These are phyloP conservation scores for Nicotiana rustica DNA, from an alignment of 305 asterid genomes.

Conservation along the genomic window DNA sequence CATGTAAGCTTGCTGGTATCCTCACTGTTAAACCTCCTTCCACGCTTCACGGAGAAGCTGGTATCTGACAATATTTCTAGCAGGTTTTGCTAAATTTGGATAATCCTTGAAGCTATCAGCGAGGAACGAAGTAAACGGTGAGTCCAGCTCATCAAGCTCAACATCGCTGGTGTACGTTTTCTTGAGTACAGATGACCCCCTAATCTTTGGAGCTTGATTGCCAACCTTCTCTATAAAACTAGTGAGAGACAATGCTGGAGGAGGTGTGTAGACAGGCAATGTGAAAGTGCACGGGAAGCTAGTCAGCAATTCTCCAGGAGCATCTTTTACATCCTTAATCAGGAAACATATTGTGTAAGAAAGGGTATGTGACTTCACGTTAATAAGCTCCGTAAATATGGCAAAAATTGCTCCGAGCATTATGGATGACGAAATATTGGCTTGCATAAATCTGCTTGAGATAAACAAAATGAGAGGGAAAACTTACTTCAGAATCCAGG, in stretches of 20 bases:
- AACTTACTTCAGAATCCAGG: constrained; percentile 70
- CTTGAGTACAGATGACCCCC: constrained; percentile 32
- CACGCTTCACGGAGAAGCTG: constrained; percentile 43
- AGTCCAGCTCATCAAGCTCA: constrained; percentile 42
- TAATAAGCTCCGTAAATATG: not conserved
- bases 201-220: constrained; percentile 32
- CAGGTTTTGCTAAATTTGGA: constrained; percentile 36
- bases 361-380: not conserved
- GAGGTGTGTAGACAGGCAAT: constrained; percentile 31
- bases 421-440: not conserved
- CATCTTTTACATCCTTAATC: constrained; percentile 22
- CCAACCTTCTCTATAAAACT: constrained; percentile 34
- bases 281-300: constrained; percentile 34
- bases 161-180: constrained; percentile 41
- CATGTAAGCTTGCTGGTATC: not conserved
- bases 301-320: constrained; percentile 26
- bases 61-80: constrained; percentile 37
- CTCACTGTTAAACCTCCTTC: constrained; percentile 35
- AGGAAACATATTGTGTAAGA: not conserved
- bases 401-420: not conserved
- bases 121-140: constrained; percentile 38
- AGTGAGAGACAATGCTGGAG: constrained; percentile 37
- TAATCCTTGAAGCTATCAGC: constrained; percentile 38
- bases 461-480: constrained; percentile 21
- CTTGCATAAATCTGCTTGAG: not conserved